Base-by-base conservation (phyloP, 495 filamentous ascomycete species). In the Chaetomium tenue region DNA sequence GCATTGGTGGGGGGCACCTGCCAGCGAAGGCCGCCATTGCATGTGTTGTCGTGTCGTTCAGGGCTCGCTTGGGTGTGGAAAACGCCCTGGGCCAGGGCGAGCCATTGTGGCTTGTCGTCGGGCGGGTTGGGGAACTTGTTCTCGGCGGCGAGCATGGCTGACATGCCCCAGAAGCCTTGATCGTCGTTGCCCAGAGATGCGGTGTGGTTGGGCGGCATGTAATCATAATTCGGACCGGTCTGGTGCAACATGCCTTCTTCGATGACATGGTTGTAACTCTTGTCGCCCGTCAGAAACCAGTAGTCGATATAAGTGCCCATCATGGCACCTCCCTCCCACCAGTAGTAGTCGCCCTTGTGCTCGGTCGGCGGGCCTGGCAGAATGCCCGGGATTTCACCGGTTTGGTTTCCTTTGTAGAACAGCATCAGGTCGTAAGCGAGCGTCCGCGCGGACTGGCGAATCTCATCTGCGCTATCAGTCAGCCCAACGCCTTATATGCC, bases 111-210 rank as follows among this genome's bases (percentile, higher is more conserved):
- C 65, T 86, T 69, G 58, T 82, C 85, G 11, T 69, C 64, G 5
- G 83, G 77, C 15, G 85, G 82, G 63, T 89, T 77, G 20, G 89
- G 89, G 67, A 88, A 93, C 59, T 82, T 82, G 63, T 87, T 81
- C 71, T 95, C 91, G 48, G 87, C 85, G 3, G 90, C 91, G 13
- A 88, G 82, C 74, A 95, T 87, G 30, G 87, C 85, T n/a, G 87
- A 84, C 67, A 93, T 79, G 26, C 80, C 89, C 91, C 91, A 95
- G 71, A 92, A 93, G 1, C 88, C 87, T 72, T 93, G 90, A 64
- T 93, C 90, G 68, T 93, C 90, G 70, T 93, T 93, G 33, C 90
- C 90, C 52, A 89, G 81, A 0, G 87, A 87, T 61, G 85, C 84
- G 28, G 86, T 90, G 65, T 90, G 88, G 71, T 93, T 92, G 3